Percentiles rank a stretch among this genome's conserved stretches.
Evolutionary conservation across 2,329 filamentous ascomycete species (phyloP).

Genomic region (Hymenoscyphus infarciens): DNA sequence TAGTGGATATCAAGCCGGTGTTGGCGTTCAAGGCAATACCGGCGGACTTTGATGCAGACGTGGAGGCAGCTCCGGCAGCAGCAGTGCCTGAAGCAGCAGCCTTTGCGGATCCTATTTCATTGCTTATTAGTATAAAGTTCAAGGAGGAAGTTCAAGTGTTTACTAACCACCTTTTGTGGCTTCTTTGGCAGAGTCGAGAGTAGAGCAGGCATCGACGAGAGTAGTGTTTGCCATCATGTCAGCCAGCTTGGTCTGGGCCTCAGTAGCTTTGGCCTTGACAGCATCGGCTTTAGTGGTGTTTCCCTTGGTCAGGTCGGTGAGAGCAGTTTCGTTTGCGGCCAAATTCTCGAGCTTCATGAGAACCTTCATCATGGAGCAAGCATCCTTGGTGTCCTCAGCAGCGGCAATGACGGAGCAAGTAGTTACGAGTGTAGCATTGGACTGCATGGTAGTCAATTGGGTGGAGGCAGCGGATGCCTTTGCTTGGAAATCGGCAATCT

Average conservation of each 20-base stretch:
- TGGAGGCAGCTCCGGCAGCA: constrained; percentile 11
- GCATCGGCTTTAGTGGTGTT: constrained; percentile 37
- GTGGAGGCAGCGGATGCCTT: constrained; percentile 35
- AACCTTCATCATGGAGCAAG: constrained; percentile 33
- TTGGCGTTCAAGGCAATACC: constrained; percentile 18
- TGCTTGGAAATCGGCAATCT: constrained; percentile 37
- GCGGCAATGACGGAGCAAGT: constrained; percentile 36
- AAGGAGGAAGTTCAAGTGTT: not conserved
- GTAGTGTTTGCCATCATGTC: constrained; percentile 37
- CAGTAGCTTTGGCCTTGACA: constrained; percentile 35
- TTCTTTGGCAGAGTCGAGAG: constrained; percentile 10
- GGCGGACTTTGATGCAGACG: constrained; percentile 15
- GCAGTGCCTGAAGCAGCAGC: constrained; percentile 12
- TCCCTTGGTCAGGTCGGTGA: constrained; percentile 35
- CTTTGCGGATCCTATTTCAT: constrained; percentile 11
- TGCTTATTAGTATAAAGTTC: constrained; percentile 5
- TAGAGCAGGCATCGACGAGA: constrained; percentile 25
- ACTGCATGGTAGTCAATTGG: constrained; percentile 34
- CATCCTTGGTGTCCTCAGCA: constrained; percentile 29
- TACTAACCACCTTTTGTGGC: constrained; percentile 15
- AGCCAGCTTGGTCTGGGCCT: constrained; percentile 32
- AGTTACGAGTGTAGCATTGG: constrained; percentile 38
- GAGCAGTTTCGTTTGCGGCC: constrained; percentile 34
- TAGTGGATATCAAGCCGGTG: constrained; percentile 19
- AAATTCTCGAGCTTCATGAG: constrained; percentile 29